These are phyloP conservation scores for Jaapia argillacea DNA, from an alignment of 768 basidiomycete genomes.

Conservation along the genomic window DNA sequence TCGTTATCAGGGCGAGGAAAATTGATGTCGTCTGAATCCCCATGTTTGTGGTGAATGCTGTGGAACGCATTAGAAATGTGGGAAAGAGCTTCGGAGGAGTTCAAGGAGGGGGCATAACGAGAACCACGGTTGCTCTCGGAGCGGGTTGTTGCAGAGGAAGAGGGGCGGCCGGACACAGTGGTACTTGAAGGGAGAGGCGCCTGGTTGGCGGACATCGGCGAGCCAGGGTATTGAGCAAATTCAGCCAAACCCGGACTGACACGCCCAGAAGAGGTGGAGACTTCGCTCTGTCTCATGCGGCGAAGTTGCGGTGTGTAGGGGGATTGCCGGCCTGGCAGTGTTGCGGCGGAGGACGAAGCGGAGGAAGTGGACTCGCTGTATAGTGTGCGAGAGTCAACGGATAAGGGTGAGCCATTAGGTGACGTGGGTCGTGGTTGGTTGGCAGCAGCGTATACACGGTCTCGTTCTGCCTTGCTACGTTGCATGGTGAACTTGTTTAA, in stretches of 20 bases:
- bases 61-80: constrained; percentile 37
- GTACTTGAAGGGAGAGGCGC: constrained; percentile 20
- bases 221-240: constrained; percentile 4
- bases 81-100: constrained; percentile 40
- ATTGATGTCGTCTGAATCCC: constrained; percentile 45
- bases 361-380: constrained; percentile 34
- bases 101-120: constrained; percentile 51
- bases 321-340: constrained; percentile 17
- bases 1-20: constrained; percentile 73
- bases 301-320: constrained; percentile 23
- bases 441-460: constrained; percentile 36
- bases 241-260: constrained; percentile 14
- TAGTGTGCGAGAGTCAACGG: constrained; percentile 49
- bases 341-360: constrained; percentile 7
- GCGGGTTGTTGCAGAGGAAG: constrained; percentile 40
- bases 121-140: constrained; percentile 51
- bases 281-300: constrained; percentile 44
- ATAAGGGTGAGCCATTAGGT: constrained; percentile 37
- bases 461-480: constrained; percentile 42
- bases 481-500: constrained; percentile 51
- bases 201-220: constrained; percentile 11
- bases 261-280: constrained; percentile 35
- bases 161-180: constrained; percentile 34
- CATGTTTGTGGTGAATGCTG: constrained; percentile 27
- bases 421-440: constrained; percentile 35